Evolutionary conservation across 495 filamentous ascomycete species (phyloP), one percentile per base, ranked within the genome.

Genomic region (Talaromyces borbonicus): DNA sequence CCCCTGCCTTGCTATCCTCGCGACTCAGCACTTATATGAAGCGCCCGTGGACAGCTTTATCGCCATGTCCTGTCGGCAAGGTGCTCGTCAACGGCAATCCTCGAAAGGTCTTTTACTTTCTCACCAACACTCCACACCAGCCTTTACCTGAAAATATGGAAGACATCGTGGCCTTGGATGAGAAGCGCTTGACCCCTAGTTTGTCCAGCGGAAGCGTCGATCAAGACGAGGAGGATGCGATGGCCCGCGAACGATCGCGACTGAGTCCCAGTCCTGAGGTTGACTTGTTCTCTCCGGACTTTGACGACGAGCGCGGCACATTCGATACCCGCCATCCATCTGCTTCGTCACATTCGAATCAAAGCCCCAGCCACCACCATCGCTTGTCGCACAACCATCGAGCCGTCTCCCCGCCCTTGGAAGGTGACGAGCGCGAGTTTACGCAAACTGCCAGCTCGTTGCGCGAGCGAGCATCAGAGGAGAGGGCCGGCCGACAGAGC

Each of bases 341-440:
- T 52, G 65, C 57, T 49, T 65, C 57, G n/a, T n/a, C n/a, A 49
- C 64, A 50, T 52, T 56, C 43, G n/a, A 41, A 41, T 26, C 38
- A 41, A 9, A 41, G 26, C n/a, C 15, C 24, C 14, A 15, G 38
- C 38, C 61, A 63, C n/a, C n/a, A n/a, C 49, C 57, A 67, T 55
- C 62, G 56, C 50, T 55, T 72, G 42, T 62, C 71, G 58, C 83
- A 83, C 56, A 84, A 81, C 27, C 70, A 80, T 46, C 80, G 84
- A 45, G 82, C 80, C 6, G 77, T 78, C 40, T 88, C 84, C 50
- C 92, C 93, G 39, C 88, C 87, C 18, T 75, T 97, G 23, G 92
- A 98, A 67, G 84, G 86, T 51, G 92, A 97, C 52, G 92, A 98
- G 68, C 85, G 83, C 55, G 92, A 97, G 64, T 98, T 98, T 57